Evolutionary conservation across 371 early-diverging fungal species (phyloP).

Genomic region (Mucor mucedo): DNA sequence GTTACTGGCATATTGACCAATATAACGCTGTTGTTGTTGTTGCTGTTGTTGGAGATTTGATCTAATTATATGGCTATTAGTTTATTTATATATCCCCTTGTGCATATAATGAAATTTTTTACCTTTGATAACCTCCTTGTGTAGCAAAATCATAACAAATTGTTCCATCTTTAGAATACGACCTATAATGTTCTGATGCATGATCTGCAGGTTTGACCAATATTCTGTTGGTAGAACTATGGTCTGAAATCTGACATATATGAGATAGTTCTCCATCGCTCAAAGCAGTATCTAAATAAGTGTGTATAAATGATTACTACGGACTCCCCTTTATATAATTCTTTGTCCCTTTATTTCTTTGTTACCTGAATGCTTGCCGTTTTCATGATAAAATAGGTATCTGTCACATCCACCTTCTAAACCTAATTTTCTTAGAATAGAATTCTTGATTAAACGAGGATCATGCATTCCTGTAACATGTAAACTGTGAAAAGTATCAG

Average conservation of each 20-base stretch:
- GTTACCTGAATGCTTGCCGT: slow-evolving; percentile 47
- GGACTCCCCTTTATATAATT: not conserved
- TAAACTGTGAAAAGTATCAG: slow-evolving; percentile 46
- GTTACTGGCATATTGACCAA: slow-evolving; percentile 1
- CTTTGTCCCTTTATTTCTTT: slow-evolving; percentile 9
- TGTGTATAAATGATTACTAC: not conserved
- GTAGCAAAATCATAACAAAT: slow-evolving; percentile 31
- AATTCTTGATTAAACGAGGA: slow-evolving; percentile 39
- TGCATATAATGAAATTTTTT: slow-evolving; percentile 2
- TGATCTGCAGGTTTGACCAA: slow-evolving; percentile 41
- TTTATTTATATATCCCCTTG: not conserved
- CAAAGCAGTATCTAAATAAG: slow-evolving; percentile 37
- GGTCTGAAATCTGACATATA: slow-evolving; percentile 50
- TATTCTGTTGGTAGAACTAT: slow-evolving; percentile 44
- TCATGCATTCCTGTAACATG: slow-evolving; percentile 52
- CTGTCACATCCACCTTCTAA: slow-evolving; percentile 34
- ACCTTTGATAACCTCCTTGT: slow-evolving; percentile 25
- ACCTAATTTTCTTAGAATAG: slow-evolving; percentile 47
- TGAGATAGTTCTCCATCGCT: slow-evolving; percentile 42
- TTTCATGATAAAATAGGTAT: slow-evolving; percentile 51
- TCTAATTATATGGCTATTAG: not conserved
- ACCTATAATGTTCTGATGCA: slow-evolving; percentile 26
- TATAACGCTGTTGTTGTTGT: slow-evolving; percentile 5
- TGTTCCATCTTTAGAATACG: slow-evolving; percentile 32
- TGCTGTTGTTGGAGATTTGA: not conserved